Evolutionary conservation across 2,329 filamentous ascomycete species (phyloP).

Genomic region (Polychaeton citri): DNA sequence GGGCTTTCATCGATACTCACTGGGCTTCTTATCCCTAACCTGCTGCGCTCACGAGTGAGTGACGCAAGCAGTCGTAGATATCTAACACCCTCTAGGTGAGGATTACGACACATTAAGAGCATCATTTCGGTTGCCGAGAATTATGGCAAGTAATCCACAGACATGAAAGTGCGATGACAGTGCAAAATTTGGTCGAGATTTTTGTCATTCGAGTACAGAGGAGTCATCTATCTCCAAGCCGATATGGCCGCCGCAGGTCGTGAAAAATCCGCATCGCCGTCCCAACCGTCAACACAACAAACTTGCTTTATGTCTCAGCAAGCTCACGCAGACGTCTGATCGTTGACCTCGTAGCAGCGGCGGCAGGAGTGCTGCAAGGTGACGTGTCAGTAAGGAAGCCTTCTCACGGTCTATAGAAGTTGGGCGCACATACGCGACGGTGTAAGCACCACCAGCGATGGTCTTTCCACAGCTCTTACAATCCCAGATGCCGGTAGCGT

Average conservation of each 20-base stretch:
- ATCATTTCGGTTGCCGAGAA: too few relatives aligned
- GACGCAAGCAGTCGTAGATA: too few relatives aligned
- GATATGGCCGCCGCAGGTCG: background rate
- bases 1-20: too few relatives aligned
- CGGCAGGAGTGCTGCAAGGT: conserved; percentile 64
- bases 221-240: background rate
- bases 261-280: background rate
- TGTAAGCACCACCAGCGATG: conserved; percentile 86
- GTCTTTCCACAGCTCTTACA: conserved; percentile 94
- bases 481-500: conserved; percentile 90
- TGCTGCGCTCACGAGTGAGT: too few relatives aligned
- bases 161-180: too few relatives aligned
- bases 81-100: too few relatives aligned
- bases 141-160: too few relatives aligned
- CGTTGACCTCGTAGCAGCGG: conserved; percentile 87
- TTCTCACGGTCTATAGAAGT: background rate
- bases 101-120: too few relatives aligned
- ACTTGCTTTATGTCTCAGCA: conserved; percentile 64
- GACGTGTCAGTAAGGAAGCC: conserved; percentile 14
- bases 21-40: too few relatives aligned
- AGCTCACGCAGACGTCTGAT: conserved; percentile 96
- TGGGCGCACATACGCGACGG: conserved; percentile 68
- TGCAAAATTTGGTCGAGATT: background rate
- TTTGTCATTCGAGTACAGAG: background rate
- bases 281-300: background rate